These are phyloP conservation scores for Cordyceps fumosorosea DNA, from an alignment of 2,329 filamentous ascomycete species.

Conservation along the genomic window DNA sequence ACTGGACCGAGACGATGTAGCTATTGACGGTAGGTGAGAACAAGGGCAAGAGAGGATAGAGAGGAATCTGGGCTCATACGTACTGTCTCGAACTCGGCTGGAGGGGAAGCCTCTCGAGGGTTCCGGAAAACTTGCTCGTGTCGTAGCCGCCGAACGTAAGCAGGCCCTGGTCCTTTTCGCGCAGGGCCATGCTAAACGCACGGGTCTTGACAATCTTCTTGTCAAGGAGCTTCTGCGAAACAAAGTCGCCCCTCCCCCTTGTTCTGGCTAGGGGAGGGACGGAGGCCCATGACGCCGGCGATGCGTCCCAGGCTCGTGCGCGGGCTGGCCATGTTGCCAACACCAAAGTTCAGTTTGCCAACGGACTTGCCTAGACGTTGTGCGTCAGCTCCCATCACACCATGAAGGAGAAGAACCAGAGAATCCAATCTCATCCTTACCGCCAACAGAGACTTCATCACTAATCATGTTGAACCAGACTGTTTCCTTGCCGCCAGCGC, in stretches of 20 bases:
- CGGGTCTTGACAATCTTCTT: not conserved
- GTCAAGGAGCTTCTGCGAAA: not conserved
- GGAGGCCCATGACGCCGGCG: not conserved
- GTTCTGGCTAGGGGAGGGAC: too few relatives aligned
- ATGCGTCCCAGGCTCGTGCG: not conserved
- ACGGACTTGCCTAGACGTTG: not conserved
- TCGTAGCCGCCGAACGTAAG: not conserved
- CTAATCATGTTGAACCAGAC: not conserved
- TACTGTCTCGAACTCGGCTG: not conserved
- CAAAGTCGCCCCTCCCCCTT: not conserved
- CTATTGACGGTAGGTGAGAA: not conserved
- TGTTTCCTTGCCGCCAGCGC: not conserved
- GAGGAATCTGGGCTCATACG: not conserved
- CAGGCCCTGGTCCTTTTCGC: not conserved
- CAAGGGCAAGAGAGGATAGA: not conserved
- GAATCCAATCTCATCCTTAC: not conserved
- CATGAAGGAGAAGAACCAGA: not conserved
- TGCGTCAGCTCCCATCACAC: not conserved
- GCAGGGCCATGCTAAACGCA: not conserved
- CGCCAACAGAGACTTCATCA: not conserved
- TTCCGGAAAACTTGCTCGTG: not conserved
- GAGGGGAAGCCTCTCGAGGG: not conserved
- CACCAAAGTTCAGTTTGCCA: not conserved
- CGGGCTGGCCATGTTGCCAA: not conserved
- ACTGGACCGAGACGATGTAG: not conserved